Evolutionary conservation across 345 rosid species (phyloP), one percentile per base, ranked within the genome.

Genomic region (Clausena lansium): DNA sequence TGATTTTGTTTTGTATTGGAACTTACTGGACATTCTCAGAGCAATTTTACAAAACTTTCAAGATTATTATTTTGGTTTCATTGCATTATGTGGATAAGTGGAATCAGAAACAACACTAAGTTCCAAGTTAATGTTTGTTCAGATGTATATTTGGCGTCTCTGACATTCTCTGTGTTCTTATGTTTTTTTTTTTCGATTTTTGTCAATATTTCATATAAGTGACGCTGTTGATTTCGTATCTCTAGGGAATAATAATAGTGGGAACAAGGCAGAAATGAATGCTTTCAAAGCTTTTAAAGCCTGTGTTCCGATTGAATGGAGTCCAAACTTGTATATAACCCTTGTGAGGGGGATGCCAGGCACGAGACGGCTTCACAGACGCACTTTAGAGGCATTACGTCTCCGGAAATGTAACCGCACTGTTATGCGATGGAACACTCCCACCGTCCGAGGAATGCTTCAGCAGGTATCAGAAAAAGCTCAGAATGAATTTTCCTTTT

Each of bases 321-420:
- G 97, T 81, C 80, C 87, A 50, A 87, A 87, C 58, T 84, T 92
- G 47, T 93, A 87, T 73, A 85, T 93, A 80, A 93, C 94, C 67
- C 85, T 89, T 73, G 97, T 89, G 70, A 90, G 95, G 73, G 97
- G 95, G 78, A 87, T 91, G 69, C 97, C 97, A 0, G 97, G 97
- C 55, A 93, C 95, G 3, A 90, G 95, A 83, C 90, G 86, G 86
- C 91, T 87, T 67, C 97, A 93, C 80, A 88, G 93, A 79, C 91
- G 94, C 78, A 93, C 94, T 25, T 83, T 93, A 45, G 97, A 93
- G 74, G 97, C 94, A 28, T 81, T 91, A 83, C 89, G 87, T 33
- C 92, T 93, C 13, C 70, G 89, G 58, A 90, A 90, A 85, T 88
- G 94, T 81, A 92, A 89, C 85, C 91, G 91, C 41, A 93, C 95